Evolutionary conservation across 2,329 filamentous ascomycete genomes (phyloP).

Genomic region (Trichoderma oligosporum): DNA sequence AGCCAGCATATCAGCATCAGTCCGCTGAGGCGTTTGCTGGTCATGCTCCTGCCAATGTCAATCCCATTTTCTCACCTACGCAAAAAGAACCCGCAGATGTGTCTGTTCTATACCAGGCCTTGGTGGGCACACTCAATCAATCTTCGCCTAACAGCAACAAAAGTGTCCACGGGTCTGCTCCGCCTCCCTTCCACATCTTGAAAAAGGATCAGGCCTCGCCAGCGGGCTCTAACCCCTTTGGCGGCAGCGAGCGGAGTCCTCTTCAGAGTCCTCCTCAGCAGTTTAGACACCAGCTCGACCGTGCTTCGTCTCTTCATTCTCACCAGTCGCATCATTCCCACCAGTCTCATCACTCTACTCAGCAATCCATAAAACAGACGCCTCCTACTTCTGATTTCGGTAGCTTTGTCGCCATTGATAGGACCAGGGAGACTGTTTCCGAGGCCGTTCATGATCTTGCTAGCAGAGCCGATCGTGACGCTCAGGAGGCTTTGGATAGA

Average conservation of each 20-base stretch:
- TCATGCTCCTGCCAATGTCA: conserved; percentile 26
- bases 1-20: conserved; percentile 26
- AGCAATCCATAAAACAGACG: conserved; percentile 25
- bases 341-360: conserved; percentile 28
- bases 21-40: conserved; percentile 30
- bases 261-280: conserved; percentile 44
- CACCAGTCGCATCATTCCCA: conserved; percentile 26
- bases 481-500: conserved; percentile 61
- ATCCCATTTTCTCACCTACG: conserved; percentile 26
- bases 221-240: conserved; percentile 36
- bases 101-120: conserved; percentile 37
- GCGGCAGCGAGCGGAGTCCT: conserved; percentile 41
- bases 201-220: conserved; percentile 47
- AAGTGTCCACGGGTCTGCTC: conserved; percentile 34
- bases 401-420: conserved; percentile 38
- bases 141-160: conserved; percentile 41
- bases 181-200: conserved; percentile 45
- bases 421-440: conserved; percentile 68
- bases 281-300: conserved; percentile 37
- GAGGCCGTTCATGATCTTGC: conserved; percentile 67
- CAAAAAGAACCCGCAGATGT: conserved; percentile 40
- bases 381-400: conserved; percentile 33
- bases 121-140: conserved; percentile 37
- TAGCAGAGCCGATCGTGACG: conserved; percentile 47
- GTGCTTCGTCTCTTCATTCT: conserved; percentile 33